Evolutionary conservation across 1,139 yeast genomes (phyloP), one percentile per base, ranked within the genome.

Genomic region (Geotrichum candidum): DNA sequence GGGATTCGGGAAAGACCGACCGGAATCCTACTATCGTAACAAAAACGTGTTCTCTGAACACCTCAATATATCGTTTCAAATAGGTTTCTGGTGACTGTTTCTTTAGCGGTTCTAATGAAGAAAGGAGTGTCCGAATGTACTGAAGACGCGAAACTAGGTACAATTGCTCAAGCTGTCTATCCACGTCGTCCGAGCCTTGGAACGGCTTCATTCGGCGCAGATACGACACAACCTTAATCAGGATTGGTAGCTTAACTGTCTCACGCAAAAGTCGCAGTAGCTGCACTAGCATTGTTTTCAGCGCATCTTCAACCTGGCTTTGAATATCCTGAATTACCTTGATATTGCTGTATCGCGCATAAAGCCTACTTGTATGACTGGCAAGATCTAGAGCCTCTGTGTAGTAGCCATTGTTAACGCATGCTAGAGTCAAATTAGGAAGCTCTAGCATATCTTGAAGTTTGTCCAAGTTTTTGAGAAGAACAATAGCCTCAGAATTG

Each of bases 371-470:
- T 0, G 88, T 84, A 69, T 88, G 84, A 54, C 87, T 81, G 22
- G 90, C 86, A 22, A 89, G 82, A 67, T 90, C 96, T 48, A 92
- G 80, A 6, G 97, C 91, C 69, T 91, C 97, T 52, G 91, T 89
- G 71, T 91, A 94, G 71, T 89, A 89, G 0, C 97, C 97, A 60
- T 88, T 88, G 59, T 84, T 79, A 6, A 91, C 90, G 73, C 97
- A 90, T n/a, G 92, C 84, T 61, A 85, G 81, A 52, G 95, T 86
- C 59, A 92, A 74, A 1, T 95, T 82, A 0, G 98, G 98, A 41
- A 94, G 77, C 70, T 90, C 96, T 65, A 92, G 77, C 11, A 91
- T 80, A 68, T 90, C 96, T 65, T 88, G 83, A 11, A 91, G 80
- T 35, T 85, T 82, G 65, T 87, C 94, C 66, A 90, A 81, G 66